Base-by-base conservation (phyloP, 345 rosid species). In the Acer saccharum region DNA sequence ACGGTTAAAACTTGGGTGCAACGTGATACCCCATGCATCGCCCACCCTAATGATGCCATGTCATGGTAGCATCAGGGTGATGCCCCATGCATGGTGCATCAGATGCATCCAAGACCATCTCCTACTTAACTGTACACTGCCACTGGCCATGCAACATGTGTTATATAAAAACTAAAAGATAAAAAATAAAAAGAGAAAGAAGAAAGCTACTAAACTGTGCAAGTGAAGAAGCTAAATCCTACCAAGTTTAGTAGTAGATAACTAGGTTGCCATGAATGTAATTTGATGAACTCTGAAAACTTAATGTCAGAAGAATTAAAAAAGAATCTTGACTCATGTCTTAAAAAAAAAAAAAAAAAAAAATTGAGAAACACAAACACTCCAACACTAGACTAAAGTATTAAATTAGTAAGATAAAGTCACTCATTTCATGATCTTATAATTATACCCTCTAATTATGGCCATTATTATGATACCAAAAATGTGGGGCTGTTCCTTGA, bases 401-500 rank as follows among this genome's bases (percentile, higher is more conserved):
- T 32, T 25, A 25, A 25, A 25, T 23, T 23, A 16, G 8, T 25
- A 25, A 32, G 8, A 63, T 27, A 10, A 29, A n/a, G 35, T 18
- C 17, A 32, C 20, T 71, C 4, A 55, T 54, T n/a, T 6, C 48
- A 27, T 29, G 29, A 71, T 54, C 7, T 54, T 27, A 52, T 17
- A 3, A 13, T 12, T 21, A 21, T 35, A 14, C 20, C 63, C 17
- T 54, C 46, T 71, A 71, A 32, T 35, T 20, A 35, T 35, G 39
- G 39, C 39, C 1, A 35, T 35, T 35, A 35, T 35, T 35, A 54
- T 54, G 63, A 21, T 66, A 75, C 72, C 25, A 21, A 66, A 50
- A 76, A 20, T 17, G 71, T 75, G 65, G 65, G 50, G 39, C 18
- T 39, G 44, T 13, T 46, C 62, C 29, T 74, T 66, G 44, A 69